Evolutionary conservation across 495 filamentous ascomycete species (phyloP).

Genomic region (Stereocaulon alpinum): DNA sequence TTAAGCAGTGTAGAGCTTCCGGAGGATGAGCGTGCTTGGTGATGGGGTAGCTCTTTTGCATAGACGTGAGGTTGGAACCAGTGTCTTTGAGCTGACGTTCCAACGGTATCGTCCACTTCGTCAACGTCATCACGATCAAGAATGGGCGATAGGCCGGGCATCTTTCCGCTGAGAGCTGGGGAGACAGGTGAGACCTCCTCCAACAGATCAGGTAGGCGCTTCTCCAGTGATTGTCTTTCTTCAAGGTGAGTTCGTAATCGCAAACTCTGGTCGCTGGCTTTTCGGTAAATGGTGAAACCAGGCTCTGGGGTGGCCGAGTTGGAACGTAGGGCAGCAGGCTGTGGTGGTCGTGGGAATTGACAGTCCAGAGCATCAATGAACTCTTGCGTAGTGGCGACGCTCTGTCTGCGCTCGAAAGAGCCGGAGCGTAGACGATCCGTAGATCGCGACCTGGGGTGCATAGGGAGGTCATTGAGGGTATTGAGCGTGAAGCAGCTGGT

Average conservation of each 20-base stretch:
- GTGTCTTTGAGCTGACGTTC: not conserved
- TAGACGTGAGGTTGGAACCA: not conserved
- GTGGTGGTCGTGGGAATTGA: constrained; percentile 14
- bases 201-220: constrained; percentile 19
- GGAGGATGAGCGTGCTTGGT: constrained; percentile 11
- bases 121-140: constrained; percentile 5
- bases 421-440: constrained; percentile 11
- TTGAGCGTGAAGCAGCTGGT: constrained; percentile 15
- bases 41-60: not conserved
- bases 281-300: constrained; percentile 17
- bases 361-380: constrained; percentile 20
- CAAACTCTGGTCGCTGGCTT: constrained; percentile 23
- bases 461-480: not conserved
- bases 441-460: constrained; percentile 10
- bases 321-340: not conserved
- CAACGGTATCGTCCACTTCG: not conserved
- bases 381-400: constrained; percentile 15
- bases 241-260: constrained; percentile 22
- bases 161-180: not conserved
- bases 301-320: constrained; percentile 16
- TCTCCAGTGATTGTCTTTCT: constrained; percentile 19
- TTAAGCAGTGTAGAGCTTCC: constrained; percentile 19
- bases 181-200: constrained; percentile 19
- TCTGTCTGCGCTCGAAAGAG: constrained; percentile 12
- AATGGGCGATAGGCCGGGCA: constrained; percentile 4